Base-by-base conservation (phyloP, 495 filamentous ascomycete genomes). In the Pseudomonodictys pantanalensis region DNA sequence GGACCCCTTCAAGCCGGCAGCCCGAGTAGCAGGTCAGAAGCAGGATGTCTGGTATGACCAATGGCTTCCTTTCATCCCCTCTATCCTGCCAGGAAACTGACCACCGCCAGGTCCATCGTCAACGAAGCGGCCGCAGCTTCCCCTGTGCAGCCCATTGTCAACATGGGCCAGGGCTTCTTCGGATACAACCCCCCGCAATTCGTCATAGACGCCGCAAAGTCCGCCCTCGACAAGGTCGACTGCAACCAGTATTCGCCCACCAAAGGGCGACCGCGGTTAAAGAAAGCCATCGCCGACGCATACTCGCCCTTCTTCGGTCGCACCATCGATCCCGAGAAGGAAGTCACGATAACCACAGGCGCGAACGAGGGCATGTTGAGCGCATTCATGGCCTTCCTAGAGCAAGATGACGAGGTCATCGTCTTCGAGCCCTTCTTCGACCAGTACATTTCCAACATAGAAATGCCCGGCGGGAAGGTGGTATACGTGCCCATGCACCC, bases 381-480 rank as follows among this genome's bases (percentile, higher is more conserved):
- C 66, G 93, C 93, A 1, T 97, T 98, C 70, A 97, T 98, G 93
- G 93, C 79, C 5, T 97, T 98, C 65, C 86, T 98, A 56, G 93
- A 98, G 73, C 80, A 80, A 0, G 93, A 89, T 3, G 93, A 98
- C 67, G 93, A 98, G 72, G 95, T 97, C 48, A 96, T 98, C 39
- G 83, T 98, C 51, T 96, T 98, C 74, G 93, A 98, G 77, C 93
- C 93, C 6, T 98, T 96, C 77, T 98, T 97, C 69, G 93, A 98
- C 75, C 93, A 98, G 85, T 92, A 77, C 69, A 93, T 97, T 59
- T 87, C 83, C 77, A 97, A 97, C 74, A 97, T 98, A 51, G 87
- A 95, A 70, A 97, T 98, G 95, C 84, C 92, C 8, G 95, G 95
- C 54, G 93, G 92, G 51, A 92, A 84, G 65, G 88, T 97, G 54